These are phyloP conservation scores for Mycena venus DNA, from an alignment of 768 basidiomycete species.

Conservation along the genomic window DNA sequence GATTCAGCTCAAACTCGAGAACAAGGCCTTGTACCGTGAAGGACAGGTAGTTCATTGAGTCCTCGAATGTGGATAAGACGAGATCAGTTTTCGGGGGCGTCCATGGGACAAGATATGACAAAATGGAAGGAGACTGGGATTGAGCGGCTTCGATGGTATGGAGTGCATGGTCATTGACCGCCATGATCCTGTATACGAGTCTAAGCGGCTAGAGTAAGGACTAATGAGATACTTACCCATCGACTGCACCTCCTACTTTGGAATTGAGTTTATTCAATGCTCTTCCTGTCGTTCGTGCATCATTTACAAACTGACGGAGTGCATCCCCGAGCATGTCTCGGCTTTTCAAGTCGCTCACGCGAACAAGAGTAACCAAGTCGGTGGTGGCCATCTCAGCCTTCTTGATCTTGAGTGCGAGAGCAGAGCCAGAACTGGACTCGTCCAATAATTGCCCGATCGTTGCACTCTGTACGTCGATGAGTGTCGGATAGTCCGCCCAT, in stretches of 20 bases:
- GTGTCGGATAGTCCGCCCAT: constrained; percentile 72
- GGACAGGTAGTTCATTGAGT: constrained; percentile 58
- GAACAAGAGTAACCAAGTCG: constrained; percentile 75
- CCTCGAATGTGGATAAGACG: constrained; percentile 58
- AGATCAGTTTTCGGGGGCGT: constrained; percentile 51
- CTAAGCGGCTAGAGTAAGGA: not conserved
- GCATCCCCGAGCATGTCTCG: constrained; percentile 68
- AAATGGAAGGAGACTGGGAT: constrained; percentile 48
- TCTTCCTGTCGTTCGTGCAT: constrained; percentile 71
- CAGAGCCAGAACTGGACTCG: constrained; percentile 69
- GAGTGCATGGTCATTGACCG: constrained; percentile 80
- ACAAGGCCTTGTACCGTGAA: constrained; percentile 73
- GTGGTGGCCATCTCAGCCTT: constrained; percentile 83
- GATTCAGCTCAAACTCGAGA: constrained; percentile 74
- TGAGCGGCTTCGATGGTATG: constrained; percentile 64
- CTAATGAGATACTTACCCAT: constrained; percentile 63
- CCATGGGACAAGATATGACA: constrained; percentile 58
- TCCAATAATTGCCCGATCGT: constrained; percentile 75
- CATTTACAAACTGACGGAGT: constrained; percentile 67
- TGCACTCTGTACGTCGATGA: constrained; percentile 71
- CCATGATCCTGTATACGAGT: constrained; percentile 68
- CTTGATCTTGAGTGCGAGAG: constrained; percentile 76
- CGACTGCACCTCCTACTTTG: constrained; percentile 80
- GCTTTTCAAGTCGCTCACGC: constrained; percentile 71
- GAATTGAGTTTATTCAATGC: constrained; percentile 74